Evolutionary conservation across 2,329 filamentous ascomycete species (phyloP).

Genomic region (Penicillium paneum): DNA sequence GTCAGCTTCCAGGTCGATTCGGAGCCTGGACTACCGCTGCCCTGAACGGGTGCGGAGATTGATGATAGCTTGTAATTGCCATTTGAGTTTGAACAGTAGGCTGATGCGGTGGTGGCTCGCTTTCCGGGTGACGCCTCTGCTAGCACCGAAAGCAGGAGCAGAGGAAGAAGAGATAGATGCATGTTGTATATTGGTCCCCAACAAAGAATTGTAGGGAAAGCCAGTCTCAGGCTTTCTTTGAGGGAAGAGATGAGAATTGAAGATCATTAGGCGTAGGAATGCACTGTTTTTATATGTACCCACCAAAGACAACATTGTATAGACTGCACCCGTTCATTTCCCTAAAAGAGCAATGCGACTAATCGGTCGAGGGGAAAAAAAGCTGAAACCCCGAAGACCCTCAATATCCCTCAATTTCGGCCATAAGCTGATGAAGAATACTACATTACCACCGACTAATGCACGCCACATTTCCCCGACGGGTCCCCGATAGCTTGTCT

Average conservation of each 20-base stretch:
- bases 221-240: background rate
- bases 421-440: background rate
- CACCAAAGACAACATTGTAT: background rate
- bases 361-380: background rate
- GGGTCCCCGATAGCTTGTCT: background rate
- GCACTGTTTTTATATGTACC: background rate
- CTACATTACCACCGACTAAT: background rate
- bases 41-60: constrained; percentile 19
- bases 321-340: background rate
- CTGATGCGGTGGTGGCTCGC: constrained; percentile 20
- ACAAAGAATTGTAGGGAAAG: background rate
- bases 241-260: background rate
- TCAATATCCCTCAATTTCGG: background rate
- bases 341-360: background rate
- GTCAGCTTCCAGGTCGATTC: constrained; percentile 27
- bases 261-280: background rate
- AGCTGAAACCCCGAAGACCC: no score
- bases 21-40: constrained; percentile 18
- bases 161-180: background rate
- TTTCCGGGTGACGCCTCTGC: constrained; percentile 12
- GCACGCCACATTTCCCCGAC: background rate
- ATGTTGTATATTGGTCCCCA: background rate
- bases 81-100: constrained; percentile 27
- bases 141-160: background rate
- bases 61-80: constrained; percentile 27